Evolutionary conservation across 176 grass and related monocot species (phyloP), one percentile per base, ranked within the genome.

Genomic region (Pontederia paniculata): DNA sequence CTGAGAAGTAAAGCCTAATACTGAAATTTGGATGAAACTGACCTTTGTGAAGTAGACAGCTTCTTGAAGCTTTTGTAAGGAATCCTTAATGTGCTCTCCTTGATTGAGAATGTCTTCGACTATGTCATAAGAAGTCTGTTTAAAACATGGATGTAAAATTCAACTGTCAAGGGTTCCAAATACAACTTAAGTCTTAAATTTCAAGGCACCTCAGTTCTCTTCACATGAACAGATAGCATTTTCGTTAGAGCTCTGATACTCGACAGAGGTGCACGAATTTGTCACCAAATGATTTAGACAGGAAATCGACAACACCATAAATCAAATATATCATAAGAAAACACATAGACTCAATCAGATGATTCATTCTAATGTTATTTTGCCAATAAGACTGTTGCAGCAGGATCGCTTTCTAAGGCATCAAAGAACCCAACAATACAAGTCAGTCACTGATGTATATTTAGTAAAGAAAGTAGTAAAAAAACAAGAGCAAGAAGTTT

Each of bases 341-440:
- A 15, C 23, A 19, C 62, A 66, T 44, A 74, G 49, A 10, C 66
- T 90, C 87, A 73, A 90, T 68, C 22, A 90, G 69, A 64, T 74
- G 74, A 72, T 75, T 76, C 87, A 90, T 90, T 74, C 81, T 82
- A 68, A 82, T 72, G 73, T 71, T 85, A 61, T 85, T 90, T 85
- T 85, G 87, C 87, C 81, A 90, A 49, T 78, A 90, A 50, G 81
- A 76, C 75, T 90, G 87, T 74, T 90, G 87, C 51, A 82, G 67
- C 50, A 90, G 60, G 66, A 79, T 76, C 21, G 78, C 75, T 90
- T 85, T 90, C 87, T 90, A 65, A 58, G 16, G 0, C 21, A 70
- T 62, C 16, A 48, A 68, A 63, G 48, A 12, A 59, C 31, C 17
- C 45, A 69, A 13, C 16, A 28, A 54, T 48, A 11, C 17, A 68